Base-by-base conservation (phyloP, 352 stramenopile genomes). In the Aphanomyces invadans region DNA sequence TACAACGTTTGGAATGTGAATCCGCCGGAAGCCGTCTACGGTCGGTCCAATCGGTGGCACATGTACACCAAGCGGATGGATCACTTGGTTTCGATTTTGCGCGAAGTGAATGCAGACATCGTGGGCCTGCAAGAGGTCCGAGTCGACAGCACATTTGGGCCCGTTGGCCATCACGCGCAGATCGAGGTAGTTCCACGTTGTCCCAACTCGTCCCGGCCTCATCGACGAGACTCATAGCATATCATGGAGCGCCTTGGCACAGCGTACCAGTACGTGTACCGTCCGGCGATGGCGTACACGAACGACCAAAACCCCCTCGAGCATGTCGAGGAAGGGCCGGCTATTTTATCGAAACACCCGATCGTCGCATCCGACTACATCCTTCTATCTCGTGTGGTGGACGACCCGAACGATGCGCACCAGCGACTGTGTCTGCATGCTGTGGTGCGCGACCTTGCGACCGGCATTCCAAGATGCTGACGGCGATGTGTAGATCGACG, bases 1-100 rank as follows among this genome's bases (percentile, higher is more conserved):
- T 96, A 90, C 75, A 96, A 96, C 45, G 79, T 95, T 12, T 96
- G 87, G 87, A 95, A 94, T 73, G 94, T 86, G 11, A 96, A 95
- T 57, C 87, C 87, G 3, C 85, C 83, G 0, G 74, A 68, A 0
- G 75, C 87, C 28, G 78, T 90, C 28, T 88, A 90, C 60, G 84
- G 81, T 44, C 59, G 70, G 48, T 33, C 59, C 5, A 72, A 73
- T 29, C 81, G 87, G 10, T 91, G 81, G 79, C 42, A 55, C n/a
- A 81, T 89, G 61, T 96, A 96, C 72, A 63, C 39, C 1, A 88
- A 88, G 61, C 80, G 86, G 5, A 70, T 96, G 17, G 77, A 92
- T 55, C 81, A 90, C 61, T 75, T 96, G n/a, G 73, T 72, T 0
- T 39, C 69, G 21, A 76, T 87, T n/a, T 76, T 94, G 2, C 49